Evolutionary conservation across 2,329 filamentous ascomycete species (phyloP), one percentile per base, ranked within the genome.

Genomic region (Chaetomiaceae sp.): DNA sequence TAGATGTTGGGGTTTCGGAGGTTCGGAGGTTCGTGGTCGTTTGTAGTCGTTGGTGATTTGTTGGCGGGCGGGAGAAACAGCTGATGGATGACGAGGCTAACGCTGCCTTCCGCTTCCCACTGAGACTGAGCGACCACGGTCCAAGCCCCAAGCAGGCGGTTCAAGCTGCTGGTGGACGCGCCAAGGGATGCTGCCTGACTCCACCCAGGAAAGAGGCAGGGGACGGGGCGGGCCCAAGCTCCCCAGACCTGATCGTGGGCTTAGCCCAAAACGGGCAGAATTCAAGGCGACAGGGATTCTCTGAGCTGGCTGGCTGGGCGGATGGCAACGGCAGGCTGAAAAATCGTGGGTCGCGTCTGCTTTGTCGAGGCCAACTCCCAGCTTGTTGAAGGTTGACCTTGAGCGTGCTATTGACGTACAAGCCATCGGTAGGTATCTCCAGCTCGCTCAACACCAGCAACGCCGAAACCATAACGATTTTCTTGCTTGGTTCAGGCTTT

Each of bases 11-110:
- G 19, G n/a, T n/a, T n/a, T n/a, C n/a, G n/a, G 9, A 24, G 9
- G 4, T 6, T n/a, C 14, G 7, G 12, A 20, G 42, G 35, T 39
- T 47, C 27, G 42, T 47, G 33, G 40, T 41, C 27, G 41, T 51
- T 34, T 45, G 44, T 43, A 42, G 41, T 49, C 22, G 42, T 41
- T 43, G 42, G 41, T 49, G 6, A 39, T 41, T 22, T 38, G 55
- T 52, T 52, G 50, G 50, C 45, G 51, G 48, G 60, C 6, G 22
- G n/a, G n/a, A n/a, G n/a, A n/a, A n/a, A 5, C 22, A 64, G 67
- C 66, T 69, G 72, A 73, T 76, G 72, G 72, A 73, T 76, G 72
- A 76, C 73, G 73, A 75, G 71, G 72, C 72, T 72, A 68, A 67
- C 69, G 70, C 69, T 73, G 70, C 70, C 71, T 74, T 68, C 62